A percentile compares a stretch with the other conserved stretches of the same genome.
Conservation (phyloP, 2,329 filamentous ascomycete genomes). For the Alternaria dauci region DNA sequence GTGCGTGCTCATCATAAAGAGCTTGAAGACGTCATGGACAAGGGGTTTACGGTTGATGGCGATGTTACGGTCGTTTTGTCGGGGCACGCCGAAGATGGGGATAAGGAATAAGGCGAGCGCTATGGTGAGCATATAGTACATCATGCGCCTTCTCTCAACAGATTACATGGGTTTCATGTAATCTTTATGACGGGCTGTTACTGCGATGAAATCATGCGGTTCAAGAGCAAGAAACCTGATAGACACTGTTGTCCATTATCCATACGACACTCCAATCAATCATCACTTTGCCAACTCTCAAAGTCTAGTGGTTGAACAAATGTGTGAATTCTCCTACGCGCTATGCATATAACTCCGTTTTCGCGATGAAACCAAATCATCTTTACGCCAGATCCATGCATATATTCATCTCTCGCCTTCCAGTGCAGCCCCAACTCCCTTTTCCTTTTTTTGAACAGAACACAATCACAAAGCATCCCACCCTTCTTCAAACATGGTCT, state of each 20-base stretch:
- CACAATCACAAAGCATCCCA: conserved; percentile 43
- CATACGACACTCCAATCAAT: background rate
- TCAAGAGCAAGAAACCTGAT: background rate
- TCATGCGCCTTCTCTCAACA: background rate
- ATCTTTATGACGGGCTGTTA: background rate
- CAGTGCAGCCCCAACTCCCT: too few species aligned
- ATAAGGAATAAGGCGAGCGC: background rate
- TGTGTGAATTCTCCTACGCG: background rate
- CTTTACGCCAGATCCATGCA: background rate
- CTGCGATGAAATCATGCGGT: background rate
- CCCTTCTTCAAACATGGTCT: conserved; percentile 48
- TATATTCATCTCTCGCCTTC: background rate
- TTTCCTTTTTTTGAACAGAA: background rate
- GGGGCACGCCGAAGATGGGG: background rate
- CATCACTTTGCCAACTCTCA: background rate
- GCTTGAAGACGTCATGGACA: background rate
- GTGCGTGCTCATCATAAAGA: background rate
- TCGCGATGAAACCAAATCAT: background rate
- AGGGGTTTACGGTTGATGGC: background rate
- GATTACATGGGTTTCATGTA: background rate
- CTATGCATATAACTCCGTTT: background rate
- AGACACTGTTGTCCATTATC: background rate
- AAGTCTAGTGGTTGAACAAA: background rate
- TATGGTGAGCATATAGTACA: background rate
- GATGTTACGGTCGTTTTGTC: background rate